Base-by-base conservation (phyloP, 1,284 basidiomycete genomes). In the Macrocystidia cucumis region DNA sequence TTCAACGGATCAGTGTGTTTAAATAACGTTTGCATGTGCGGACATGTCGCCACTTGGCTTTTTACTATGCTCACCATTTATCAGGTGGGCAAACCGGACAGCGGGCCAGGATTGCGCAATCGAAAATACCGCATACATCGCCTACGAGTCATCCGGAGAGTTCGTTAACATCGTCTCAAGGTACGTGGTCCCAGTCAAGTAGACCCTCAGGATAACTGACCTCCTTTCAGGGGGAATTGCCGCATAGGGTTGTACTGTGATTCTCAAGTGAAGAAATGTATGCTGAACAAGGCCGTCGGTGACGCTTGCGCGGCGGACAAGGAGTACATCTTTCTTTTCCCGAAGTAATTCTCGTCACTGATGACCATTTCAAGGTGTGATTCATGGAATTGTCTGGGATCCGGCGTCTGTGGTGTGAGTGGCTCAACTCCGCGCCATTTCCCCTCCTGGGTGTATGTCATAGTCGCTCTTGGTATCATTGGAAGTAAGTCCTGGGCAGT, bases 1-100 rank as follows among this genome's bases (percentile, higher is more conserved):
- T 62, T 76, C 44, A 86, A 91, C 51, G 89, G 88, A 17, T 77
- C 85, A 2, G 69, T 91, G 19, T 91, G 89, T 53, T 67, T 93
- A 35, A 83, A 87, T 52, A 81, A 78, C 48, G 55, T 69, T 4
- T 91, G 87, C 79, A 76, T 80, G 84, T 89, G 53, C 35, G 83
- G 5, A 9, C 8, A 8, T 9, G 8, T 40, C 4, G 17, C n/a
- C 28, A 13, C 13, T 29, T 30, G 13, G 33, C 23, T 30, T 33
- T 31, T 34, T n/a, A 23, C 34, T 22, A 26, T 26, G 36, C 23
- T 17, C 25, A 34, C 20, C 12, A 39, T 18, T 34, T 25, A 45
- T 8, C 28, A 87, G 84, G 69, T 88, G 72, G 67, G 78, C 85
- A 8, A 85, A 90, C 50, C 72, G 69, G 11, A 82, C 83, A 0